Conservation (phyloP, 768 basidiomycete genomes). For the Tephrocybe rancida region DNA sequence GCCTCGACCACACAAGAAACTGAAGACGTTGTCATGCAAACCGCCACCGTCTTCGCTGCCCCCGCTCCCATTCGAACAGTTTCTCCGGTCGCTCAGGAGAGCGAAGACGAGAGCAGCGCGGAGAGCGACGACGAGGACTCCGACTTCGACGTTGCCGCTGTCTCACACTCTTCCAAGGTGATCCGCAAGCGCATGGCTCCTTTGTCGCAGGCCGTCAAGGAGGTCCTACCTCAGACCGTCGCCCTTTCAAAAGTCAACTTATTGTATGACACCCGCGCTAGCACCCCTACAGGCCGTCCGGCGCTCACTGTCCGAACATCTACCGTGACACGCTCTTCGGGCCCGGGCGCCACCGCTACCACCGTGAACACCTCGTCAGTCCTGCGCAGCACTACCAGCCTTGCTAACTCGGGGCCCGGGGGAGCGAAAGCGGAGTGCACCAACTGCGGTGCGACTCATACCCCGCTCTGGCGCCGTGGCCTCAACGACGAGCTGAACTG, state of each 20-base stretch:
- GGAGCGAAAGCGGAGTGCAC: slow-evolving; percentile 82
- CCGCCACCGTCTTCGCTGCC: slow-evolving; percentile 11
- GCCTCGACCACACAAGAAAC: slow-evolving; percentile 24
- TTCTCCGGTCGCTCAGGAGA: slow-evolving; percentile 24
- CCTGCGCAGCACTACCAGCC: slow-evolving; percentile 30
- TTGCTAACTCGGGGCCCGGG: slow-evolving; percentile 47
- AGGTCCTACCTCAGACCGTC: slow-evolving; percentile 51
- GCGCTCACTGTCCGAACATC: slow-evolving; percentile 63
- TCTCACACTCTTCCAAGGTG: slow-evolving; percentile 20
- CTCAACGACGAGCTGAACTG: slow-evolving; percentile 89
- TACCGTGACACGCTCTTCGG: slow-evolving; percentile 52
- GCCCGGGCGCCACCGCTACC: slow-evolving; percentile 67
- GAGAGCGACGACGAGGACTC: slow-evolving; percentile 39
- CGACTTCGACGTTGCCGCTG: slow-evolving; percentile 34
- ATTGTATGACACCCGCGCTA: slow-evolving; percentile 51
- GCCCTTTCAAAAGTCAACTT: slow-evolving; percentile 61
- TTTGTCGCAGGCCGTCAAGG: slow-evolving; percentile 43
- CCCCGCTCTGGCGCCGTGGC: slow-evolving; percentile 85
- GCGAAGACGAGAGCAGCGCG: slow-evolving; percentile 34
- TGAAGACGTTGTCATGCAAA: slow-evolving; percentile 33
- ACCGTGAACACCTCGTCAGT: slow-evolving; percentile 48
- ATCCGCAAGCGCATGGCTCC: slow-evolving; percentile 31
- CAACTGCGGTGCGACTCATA: slow-evolving; percentile 88
- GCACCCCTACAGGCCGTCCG: slow-evolving; percentile 49
- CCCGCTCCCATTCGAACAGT: slow-evolving; percentile 17